Conservation (phyloP, 768 basidiomycete genomes). For the Termitomyces sp. region DNA sequence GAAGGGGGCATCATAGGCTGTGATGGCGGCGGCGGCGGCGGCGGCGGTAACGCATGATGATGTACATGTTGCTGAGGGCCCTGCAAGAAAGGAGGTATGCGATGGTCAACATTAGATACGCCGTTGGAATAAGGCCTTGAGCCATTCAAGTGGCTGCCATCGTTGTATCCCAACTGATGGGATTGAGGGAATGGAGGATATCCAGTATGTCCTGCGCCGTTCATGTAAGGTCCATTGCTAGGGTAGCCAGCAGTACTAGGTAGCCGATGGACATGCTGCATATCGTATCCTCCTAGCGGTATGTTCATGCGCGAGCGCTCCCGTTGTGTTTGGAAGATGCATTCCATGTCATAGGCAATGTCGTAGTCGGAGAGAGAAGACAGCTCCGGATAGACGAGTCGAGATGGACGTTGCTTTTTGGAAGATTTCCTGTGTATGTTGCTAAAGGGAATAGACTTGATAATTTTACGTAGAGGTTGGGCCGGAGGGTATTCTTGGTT, state of each 20-base stretch:
- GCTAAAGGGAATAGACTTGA: constrained; percentile 52
- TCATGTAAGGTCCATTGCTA: not conserved
- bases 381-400: constrained; percentile 40
- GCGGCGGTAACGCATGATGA: constrained; percentile 1
- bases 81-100: constrained; percentile 4
- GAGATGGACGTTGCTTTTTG: constrained; percentile 19
- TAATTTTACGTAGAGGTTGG: constrained; percentile 62
- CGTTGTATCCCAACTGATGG: constrained; percentile 2
- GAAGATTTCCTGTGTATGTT: constrained; percentile 17
- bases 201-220: not conserved
- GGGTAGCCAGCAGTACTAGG: constrained; percentile 6
- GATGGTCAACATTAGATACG: constrained; percentile 2
- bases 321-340: constrained; percentile 40
- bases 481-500: constrained; percentile 47
- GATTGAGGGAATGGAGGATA: not conserved
- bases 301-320: constrained; percentile 14
- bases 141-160: not conserved
- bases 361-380: constrained; percentile 41
- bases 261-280: constrained; percentile 9
- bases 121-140: constrained; percentile 2
- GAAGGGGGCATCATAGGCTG: constrained; percentile 4
- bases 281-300: constrained; percentile 13
- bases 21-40: constrained; percentile 2
- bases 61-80: constrained; percentile 7
- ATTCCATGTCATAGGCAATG: constrained; percentile 48